Percentiles rank a stretch among this genome's conserved stretches.
Conservation (phyloP, 1,139 yeast species). For the Scheffersomyces parashehatae region DNA sequence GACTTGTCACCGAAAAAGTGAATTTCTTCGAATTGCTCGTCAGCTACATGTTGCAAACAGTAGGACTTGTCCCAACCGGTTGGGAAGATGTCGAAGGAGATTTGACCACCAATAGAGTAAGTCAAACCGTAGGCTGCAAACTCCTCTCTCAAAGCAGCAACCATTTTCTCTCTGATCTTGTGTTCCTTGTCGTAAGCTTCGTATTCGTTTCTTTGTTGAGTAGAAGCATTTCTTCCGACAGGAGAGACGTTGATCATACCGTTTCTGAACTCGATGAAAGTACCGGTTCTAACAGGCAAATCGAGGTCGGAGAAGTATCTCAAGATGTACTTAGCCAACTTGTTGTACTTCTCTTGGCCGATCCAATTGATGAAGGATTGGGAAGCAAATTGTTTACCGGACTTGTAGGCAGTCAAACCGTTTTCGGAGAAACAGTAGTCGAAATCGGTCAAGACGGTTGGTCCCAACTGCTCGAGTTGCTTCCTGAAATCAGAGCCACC, state of each 20-base stretch:
- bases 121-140: slow-evolving; percentile 86
- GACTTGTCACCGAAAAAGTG: slow-evolving; percentile 99
- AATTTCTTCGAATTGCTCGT: slow-evolving; percentile 80
- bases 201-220: slow-evolving; percentile 87
- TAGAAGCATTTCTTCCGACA: slow-evolving; percentile 96
- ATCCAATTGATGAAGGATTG: slow-evolving; percentile 94
- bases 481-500: slow-evolving; percentile 96
- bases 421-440: slow-evolving; percentile 97
- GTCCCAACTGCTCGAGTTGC: slow-evolving; percentile 95
- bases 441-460: slow-evolving; percentile 71
- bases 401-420: slow-evolving; percentile 95
- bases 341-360: slow-evolving; percentile 93
- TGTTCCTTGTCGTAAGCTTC: slow-evolving; percentile 80
- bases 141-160: slow-evolving; percentile 75
- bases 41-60: slow-evolving; percentile 87
- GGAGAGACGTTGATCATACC: slow-evolving; percentile 99
- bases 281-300: slow-evolving; percentile 93
- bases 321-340: slow-evolving; percentile 80
- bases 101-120: slow-evolving; percentile 98
- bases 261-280: slow-evolving; percentile 97
- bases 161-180: slow-evolving; percentile 80
- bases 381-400: slow-evolving; percentile 82
- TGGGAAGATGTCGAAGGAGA: slow-evolving; percentile 98
- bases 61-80: slow-evolving; percentile 99
- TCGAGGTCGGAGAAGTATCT: slow-evolving; percentile 83